Conservation (phyloP, 495 filamentous ascomycete species). For the Penicillium roqueforti region DNA sequence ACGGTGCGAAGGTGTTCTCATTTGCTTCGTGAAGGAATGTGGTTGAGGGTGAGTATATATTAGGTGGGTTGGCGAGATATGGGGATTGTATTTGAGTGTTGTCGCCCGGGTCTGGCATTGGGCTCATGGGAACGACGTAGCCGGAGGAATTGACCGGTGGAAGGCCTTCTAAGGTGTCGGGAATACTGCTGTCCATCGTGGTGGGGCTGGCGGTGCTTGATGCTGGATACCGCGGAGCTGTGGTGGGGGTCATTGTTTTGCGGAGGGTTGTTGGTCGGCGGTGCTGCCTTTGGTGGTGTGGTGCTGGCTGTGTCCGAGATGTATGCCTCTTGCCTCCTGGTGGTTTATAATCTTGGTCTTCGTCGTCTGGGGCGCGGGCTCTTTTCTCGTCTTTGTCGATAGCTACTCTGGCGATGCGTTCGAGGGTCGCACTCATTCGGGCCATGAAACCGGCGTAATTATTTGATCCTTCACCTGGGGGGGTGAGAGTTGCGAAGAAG, state of each 20-base stretch:
- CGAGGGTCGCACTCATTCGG: conserved; percentile 81
- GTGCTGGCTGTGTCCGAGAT: conserved; percentile 1
- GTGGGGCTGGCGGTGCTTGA: conserved; percentile 5
- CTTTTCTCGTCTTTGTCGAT: conserved; percentile 77
- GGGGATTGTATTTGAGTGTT: background rate
- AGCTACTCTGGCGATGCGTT: conserved; percentile 81
- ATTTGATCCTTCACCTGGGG: conserved; percentile 57
- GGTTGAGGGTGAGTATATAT: conserved; percentile 11
- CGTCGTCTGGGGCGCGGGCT: conserved; percentile 8
- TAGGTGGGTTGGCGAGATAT: conserved; percentile 3
- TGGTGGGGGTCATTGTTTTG: conserved; percentile 6
- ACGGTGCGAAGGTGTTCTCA: conserved; percentile 1
- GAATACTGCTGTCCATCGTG: conserved; percentile 21
- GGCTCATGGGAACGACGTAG: conserved; percentile 39
- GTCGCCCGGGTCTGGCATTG: background rate
- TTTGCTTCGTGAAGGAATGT: conserved; percentile 1
- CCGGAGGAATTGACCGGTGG: conserved; percentile 39
- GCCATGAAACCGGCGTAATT: conserved; percentile 86
- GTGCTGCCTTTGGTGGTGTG: conserved; percentile 11
- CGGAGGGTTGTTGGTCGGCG: conserved; percentile 13
- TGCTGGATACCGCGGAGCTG: conserved; percentile 2
- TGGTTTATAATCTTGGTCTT: conserved; percentile 11
- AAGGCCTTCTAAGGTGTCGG: conserved; percentile 33
- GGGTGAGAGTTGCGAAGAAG: conserved; percentile 73
- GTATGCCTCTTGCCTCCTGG: conserved; percentile 12